These are phyloP conservation scores for Triangularia setosa DNA, from an alignment of 2,329 filamentous ascomycete species.

Conservation along the genomic window DNA sequence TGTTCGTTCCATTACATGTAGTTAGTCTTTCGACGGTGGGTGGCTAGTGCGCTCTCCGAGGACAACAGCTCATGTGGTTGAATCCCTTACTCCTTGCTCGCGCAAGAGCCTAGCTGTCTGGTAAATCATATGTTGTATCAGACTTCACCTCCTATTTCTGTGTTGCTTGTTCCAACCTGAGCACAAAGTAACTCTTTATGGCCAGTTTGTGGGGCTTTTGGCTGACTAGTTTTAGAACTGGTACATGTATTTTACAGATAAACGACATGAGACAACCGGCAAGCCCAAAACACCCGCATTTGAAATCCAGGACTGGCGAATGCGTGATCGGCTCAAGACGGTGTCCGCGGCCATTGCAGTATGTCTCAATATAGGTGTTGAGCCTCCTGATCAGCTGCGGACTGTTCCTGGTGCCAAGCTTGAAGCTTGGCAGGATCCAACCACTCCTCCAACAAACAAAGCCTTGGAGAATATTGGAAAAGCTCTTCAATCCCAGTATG, in stretches of 20 bases:
- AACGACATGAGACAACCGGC: constrained; percentile 91
- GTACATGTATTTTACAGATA: constrained; percentile 99
- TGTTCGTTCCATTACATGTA: background rate
- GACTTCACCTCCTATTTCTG: constrained; percentile 2
- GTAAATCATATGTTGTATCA: background rate
- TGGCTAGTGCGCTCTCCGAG: background rate
- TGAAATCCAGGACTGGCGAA: constrained; percentile 87
- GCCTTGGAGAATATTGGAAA: constrained; percentile 94
- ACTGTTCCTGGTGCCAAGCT: constrained; percentile 89
- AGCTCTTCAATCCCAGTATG: constrained; percentile 91
- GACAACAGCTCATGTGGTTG: background rate
- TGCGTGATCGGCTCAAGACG: constrained; percentile 93
- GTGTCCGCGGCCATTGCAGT: constrained; percentile 92
- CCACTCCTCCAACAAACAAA: constrained; percentile 73
- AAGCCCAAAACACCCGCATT: constrained; percentile 68
- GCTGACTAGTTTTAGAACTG: constrained; percentile 64
- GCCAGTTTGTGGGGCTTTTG: constrained; percentile 17
- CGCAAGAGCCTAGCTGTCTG: background rate
- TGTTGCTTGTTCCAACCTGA: background rate
- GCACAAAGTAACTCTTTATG: background rate
- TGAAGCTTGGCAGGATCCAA: constrained; percentile 96
- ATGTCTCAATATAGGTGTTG: constrained; percentile 95
- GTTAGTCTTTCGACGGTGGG: background rate
- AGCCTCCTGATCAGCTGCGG: constrained; percentile 94
- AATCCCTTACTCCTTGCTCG: constrained; percentile 1